These are phyloP conservation scores for Pseudocercospora ulei DNA, from an alignment of 2,329 filamentous ascomycete species.

Conservation along the genomic window DNA sequence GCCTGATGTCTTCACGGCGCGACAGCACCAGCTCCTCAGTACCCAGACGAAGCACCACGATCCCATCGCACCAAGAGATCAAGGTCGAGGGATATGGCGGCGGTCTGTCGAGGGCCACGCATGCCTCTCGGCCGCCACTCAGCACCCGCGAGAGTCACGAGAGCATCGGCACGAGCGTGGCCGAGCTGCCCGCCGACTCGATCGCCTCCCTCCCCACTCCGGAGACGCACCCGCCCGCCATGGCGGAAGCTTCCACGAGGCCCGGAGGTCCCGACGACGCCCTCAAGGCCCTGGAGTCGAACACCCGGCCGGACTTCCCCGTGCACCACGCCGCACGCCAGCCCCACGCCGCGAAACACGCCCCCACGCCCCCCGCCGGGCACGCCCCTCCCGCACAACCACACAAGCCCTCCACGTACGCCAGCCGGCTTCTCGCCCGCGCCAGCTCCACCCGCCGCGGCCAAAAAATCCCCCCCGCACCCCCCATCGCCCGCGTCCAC, in stretches of 20 bases:
- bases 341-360: neutral
- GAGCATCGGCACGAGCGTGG: slow-evolving; percentile 1
- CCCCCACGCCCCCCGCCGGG: neutral
- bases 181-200: slow-evolving; percentile 2
- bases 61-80: slow-evolving; percentile 34
- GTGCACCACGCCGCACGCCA: no score
- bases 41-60: slow-evolving; percentile 25
- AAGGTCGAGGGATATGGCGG: slow-evolving; percentile 37
- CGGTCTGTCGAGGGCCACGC: slow-evolving; percentile 15
- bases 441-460: neutral
- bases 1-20: slow-evolving; percentile 1
- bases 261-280: neutral
- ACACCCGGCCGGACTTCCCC: neutral
- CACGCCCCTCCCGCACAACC: neutral
- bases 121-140: neutral
- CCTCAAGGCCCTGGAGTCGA: slow-evolving; percentile 2
- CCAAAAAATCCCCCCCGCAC: no score
- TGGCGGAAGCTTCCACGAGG: neutral
- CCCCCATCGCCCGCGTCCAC: no score
- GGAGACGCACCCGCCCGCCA: slow-evolving; percentile 17
- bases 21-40: slow-evolving; percentile 7
- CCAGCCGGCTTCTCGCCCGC: neutral
- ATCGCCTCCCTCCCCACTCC: slow-evolving; percentile 13
- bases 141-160: neutral
- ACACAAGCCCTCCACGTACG: neutral